A percentile compares a stretch with the other conserved stretches of the same genome.
phyloP scores from a whole-genome alignment of 805 yeast genomes.

The Nakazawaea wickerhamii region DNA sequence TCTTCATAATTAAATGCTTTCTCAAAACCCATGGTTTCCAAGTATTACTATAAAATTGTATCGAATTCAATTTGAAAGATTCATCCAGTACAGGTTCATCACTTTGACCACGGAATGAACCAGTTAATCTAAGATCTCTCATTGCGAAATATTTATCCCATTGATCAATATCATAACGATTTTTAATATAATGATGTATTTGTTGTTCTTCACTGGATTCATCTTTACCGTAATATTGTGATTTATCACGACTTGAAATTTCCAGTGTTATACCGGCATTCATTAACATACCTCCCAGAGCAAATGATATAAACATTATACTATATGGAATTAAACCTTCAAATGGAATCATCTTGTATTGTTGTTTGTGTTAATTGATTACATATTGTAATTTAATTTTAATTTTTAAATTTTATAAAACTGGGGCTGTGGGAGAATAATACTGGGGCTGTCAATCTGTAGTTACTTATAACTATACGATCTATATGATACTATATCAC shows the following conservation, averaged over 20 bases:
- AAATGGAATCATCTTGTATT: conserved; percentile 52
- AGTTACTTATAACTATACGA: no score
- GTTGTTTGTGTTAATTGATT: neutral
- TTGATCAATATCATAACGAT: conserved; percentile 46
- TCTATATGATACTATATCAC: no score
- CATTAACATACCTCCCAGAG: conserved; percentile 50
- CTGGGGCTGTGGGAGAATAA: no score
- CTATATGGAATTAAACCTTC: conserved; percentile 63
- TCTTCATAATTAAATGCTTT: conserved; percentile 34
- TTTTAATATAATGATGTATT: conserved; percentile 47
- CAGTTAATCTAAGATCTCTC: conserved; percentile 75
- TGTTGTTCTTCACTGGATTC: conserved; percentile 35
- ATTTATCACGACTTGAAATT: conserved; percentile 16
- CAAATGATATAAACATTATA: conserved; percentile 46
- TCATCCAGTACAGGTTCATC: conserved; percentile 70
- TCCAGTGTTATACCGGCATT: conserved; percentile 25
- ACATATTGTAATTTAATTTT: no score
- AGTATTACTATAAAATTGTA: conserved; percentile 28
- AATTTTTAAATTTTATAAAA: no score
- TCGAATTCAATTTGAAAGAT: conserved; percentile 65
- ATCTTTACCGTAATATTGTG: conserved; percentile 27
- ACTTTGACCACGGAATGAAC: conserved; percentile 62
- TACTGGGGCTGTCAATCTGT: no score
- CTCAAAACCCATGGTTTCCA: conserved; percentile 33
- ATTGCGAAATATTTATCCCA: conserved; percentile 57